phyloP scores from a whole-genome alignment of 2,329 filamentous ascomycete genomes.

The Fusarium musae region DNA sequence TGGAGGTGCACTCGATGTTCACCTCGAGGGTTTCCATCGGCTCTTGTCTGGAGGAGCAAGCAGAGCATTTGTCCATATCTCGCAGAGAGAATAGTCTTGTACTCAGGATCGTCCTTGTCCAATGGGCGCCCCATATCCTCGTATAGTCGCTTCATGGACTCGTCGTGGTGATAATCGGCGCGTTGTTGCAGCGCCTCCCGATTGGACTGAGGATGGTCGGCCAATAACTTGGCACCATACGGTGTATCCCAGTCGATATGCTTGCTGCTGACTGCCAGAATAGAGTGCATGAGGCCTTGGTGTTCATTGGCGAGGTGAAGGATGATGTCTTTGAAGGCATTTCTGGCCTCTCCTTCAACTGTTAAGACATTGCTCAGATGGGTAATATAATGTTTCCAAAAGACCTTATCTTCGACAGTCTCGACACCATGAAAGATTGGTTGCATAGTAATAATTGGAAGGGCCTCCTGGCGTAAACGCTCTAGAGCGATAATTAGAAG shows the following conservation, averaged over 20 bases:
- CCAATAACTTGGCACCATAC: constrained; percentile 64
- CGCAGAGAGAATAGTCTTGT: constrained; percentile 62
- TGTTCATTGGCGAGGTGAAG: constrained; percentile 84
- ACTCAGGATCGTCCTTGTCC: constrained; percentile 56
- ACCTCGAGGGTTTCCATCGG: constrained; percentile 67
- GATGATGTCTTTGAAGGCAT: constrained; percentile 87
- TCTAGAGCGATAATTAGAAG: constrained; percentile 52
- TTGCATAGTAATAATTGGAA: constrained; percentile 67
- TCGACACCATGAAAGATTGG: constrained; percentile 84
- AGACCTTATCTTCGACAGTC: constrained; percentile 79
- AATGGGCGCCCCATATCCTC: constrained; percentile 57
- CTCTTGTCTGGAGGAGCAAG: constrained; percentile 66
- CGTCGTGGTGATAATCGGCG: constrained; percentile 65
- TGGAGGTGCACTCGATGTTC: constrained; percentile 84
- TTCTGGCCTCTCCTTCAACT: constrained; percentile 81
- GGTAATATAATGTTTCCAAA: constrained; percentile 85
- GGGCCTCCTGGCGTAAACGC: constrained; percentile 59
- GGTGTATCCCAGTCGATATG: constrained; percentile 73
- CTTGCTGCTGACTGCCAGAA: constrained; percentile 83
- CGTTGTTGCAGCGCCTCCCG: constrained; percentile 60
- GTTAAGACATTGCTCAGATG: constrained; percentile 84
- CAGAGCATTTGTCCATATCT: constrained; percentile 73
- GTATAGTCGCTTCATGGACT: constrained; percentile 64
- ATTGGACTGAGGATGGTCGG: constrained; percentile 60
- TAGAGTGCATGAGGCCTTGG: constrained; percentile 88